These are phyloP conservation scores for Tylopilus subfusipes DNA, from an alignment of 768 basidiomycete genomes.

Conservation along the genomic window DNA sequence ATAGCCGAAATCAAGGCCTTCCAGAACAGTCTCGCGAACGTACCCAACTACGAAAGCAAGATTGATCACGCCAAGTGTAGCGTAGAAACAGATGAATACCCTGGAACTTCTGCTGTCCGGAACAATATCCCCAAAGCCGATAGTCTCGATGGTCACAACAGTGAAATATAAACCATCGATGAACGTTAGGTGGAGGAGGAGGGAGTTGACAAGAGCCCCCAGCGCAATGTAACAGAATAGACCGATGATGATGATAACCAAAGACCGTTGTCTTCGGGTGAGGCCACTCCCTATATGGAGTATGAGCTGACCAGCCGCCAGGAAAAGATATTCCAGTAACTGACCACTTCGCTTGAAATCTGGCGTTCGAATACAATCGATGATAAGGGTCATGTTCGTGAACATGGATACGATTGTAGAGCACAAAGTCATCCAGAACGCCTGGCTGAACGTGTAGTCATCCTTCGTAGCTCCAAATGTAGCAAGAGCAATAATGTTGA, in stretches of 20 bases:
- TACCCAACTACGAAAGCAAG: constrained; percentile 62
- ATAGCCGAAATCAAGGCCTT: constrained; percentile 66
- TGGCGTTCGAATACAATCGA: constrained; percentile 55
- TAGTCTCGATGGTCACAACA: constrained; percentile 67
- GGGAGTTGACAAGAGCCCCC: constrained; percentile 58
- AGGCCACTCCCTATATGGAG: constrained; percentile 62
- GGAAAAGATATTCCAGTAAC: constrained; percentile 10
- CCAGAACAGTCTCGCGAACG: constrained; percentile 68
- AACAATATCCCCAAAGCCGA: constrained; percentile 74
- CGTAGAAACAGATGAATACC: constrained; percentile 58
- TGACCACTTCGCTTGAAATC: constrained; percentile 64
- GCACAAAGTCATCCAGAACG: constrained; percentile 77
- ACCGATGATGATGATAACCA: constrained; percentile 76
- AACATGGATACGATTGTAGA: constrained; percentile 64
- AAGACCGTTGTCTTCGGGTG: constrained; percentile 72
- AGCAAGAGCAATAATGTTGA: constrained; percentile 59
- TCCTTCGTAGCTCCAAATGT: constrained; percentile 62
- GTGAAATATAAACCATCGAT: constrained; percentile 78
- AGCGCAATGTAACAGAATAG: constrained; percentile 71
- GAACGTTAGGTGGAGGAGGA: constrained; percentile 53
- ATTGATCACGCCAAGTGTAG: constrained; percentile 58
- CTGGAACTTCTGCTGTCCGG: constrained; percentile 50
- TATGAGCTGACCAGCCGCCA: not conserved
- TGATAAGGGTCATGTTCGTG: constrained; percentile 64
- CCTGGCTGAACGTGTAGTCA: constrained; percentile 65